Percentiles rank a stretch among this genome's conserved stretches.
These are phyloP conservation scores for Neurospora tetrasperma DNA, from an alignment of 495 filamentous ascomycete species.

Conservation along the genomic window DNA sequence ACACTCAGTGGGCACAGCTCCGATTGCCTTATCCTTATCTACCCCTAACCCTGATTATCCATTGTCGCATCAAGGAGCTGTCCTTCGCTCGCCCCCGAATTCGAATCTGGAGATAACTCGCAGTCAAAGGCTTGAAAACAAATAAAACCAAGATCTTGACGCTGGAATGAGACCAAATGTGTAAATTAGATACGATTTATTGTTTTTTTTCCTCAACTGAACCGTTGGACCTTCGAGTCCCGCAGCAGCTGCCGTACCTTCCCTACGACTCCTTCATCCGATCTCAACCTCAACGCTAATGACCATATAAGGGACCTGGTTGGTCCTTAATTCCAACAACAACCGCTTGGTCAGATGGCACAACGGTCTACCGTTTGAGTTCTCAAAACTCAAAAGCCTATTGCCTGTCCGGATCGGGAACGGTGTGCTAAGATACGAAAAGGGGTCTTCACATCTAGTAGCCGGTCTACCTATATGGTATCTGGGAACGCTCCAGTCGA, in stretches of 20 bases:
- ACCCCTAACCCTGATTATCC: neutral
- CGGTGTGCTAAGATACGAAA: neutral
- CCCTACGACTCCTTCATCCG: neutral
- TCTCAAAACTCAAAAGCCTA: neutral
- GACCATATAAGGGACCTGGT: neutral
- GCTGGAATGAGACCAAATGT: neutral
- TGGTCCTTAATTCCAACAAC: neutral
- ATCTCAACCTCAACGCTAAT: neutral
- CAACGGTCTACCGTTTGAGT: neutral
- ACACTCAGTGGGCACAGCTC: neutral
- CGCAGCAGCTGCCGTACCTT: neutral
- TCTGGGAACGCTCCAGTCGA: neutral
- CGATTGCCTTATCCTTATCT: neutral
- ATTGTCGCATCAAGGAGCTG: neutral
- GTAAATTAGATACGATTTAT: neutral
- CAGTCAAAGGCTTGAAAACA: neutral
- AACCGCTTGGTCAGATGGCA: neutral
- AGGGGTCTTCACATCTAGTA: neutral
- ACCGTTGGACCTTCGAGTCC: neutral
- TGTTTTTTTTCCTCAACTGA: neutral
- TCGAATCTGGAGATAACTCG: neutral
- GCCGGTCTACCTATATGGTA: neutral
- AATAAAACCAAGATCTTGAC: neutral
- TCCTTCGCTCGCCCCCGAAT: neutral
- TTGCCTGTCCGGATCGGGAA: neutral